A percentile compares a stretch with the other conserved stretches of the same genome.
Evolutionary conservation across 139 green algal genomes (phyloP).

Genomic region (Picochlorum sp.): DNA sequence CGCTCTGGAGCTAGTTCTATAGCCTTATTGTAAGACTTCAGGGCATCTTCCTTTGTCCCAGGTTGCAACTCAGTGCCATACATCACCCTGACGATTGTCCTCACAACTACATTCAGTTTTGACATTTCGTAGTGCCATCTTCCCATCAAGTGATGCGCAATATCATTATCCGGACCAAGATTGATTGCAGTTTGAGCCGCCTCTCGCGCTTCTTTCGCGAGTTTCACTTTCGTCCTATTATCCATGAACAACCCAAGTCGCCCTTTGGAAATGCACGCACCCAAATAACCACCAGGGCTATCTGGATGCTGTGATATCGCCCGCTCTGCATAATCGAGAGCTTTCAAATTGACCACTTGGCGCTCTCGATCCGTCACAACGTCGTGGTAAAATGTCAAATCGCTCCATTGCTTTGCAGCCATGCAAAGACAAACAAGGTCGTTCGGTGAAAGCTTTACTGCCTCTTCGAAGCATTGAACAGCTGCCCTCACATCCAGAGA

Average conservation of each 20-base stretch:
- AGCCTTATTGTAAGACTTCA: slow-evolving; percentile 39
- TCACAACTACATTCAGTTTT: slow-evolving; percentile 41
- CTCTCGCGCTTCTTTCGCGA: slow-evolving; percentile 44
- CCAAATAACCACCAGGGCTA: background rate
- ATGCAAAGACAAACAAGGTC: slow-evolving; percentile 20
- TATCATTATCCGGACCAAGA: slow-evolving; percentile 41
- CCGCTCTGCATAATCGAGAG: slow-evolving; percentile 39
- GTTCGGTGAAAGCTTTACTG: slow-evolving; percentile 24
- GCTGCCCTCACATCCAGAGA: slow-evolving; percentile 20
- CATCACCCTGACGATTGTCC: slow-evolving; percentile 42
- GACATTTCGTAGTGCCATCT: slow-evolving; percentile 66
- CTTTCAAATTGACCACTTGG: slow-evolving; percentile 32
- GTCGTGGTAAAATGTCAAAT: slow-evolving; percentile 45
- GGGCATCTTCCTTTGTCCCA: slow-evolving; percentile 41
- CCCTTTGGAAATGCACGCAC: slow-evolving; percentile 43
- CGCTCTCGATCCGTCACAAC: slow-evolving; percentile 14
- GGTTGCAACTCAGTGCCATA: slow-evolving; percentile 42
- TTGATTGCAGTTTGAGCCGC: slow-evolving; percentile 32
- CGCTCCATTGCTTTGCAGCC: slow-evolving; percentile 46
- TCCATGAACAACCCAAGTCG: slow-evolving; percentile 58
- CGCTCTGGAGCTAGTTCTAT: slow-evolving; percentile 34
- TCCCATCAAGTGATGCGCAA: slow-evolving; percentile 71
- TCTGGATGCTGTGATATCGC: slow-evolving; percentile 16
- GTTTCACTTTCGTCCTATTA: slow-evolving; percentile 53
- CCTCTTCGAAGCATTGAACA: slow-evolving; percentile 33